These are phyloP conservation scores for Leucosporidium scottii DNA, from an alignment of 768 basidiomycete genomes.

Conservation along the genomic window DNA sequence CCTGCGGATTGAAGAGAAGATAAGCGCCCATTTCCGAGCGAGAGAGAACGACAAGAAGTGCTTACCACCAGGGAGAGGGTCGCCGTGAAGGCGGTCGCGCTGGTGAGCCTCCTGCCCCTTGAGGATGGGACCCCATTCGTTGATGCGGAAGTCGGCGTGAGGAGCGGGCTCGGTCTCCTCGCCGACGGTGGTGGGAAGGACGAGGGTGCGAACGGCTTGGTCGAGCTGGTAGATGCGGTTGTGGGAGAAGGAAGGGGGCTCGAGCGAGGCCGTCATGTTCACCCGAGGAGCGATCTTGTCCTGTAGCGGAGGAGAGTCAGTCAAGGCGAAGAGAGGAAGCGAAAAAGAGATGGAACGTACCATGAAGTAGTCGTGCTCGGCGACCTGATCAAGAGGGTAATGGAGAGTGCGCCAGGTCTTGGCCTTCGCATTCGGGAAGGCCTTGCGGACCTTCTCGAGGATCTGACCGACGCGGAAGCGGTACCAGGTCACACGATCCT, in stretches of 20 bases:
- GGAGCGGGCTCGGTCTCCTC: constrained; percentile 2
- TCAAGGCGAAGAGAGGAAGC: neutral
- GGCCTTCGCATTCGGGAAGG: constrained; percentile 32
- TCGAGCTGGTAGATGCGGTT: constrained; percentile 35
- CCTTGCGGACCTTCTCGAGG: constrained; percentile 25
- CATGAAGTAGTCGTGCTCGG: constrained; percentile 37
- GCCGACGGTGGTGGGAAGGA: constrained; percentile 12
- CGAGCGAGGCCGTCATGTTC: neutral
- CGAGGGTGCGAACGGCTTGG: constrained; percentile 29
- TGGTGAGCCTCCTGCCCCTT: constrained; percentile 35
- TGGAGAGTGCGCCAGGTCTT: constrained; percentile 31
- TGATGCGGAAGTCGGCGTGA: constrained; percentile 29
- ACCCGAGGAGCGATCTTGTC: constrained; percentile 31
- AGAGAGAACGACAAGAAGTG: neutral
- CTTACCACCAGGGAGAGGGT: constrained; percentile 29
- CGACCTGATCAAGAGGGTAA: constrained; percentile 31
- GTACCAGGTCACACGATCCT: constrained; percentile 35
- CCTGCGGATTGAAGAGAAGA: neutral
- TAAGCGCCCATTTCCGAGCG: neutral
- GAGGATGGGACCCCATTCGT: constrained; percentile 31
- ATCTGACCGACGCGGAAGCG: constrained; percentile 21
- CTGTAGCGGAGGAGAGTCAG: neutral
- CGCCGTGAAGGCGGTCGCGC: constrained; percentile 35
- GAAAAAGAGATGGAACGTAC: constrained; percentile 12
- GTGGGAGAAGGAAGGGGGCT: constrained; percentile 28